Evolutionary conservation across 2,329 filamentous ascomycete genomes (phyloP).

Genomic region (Hypoxylon sp.): DNA sequence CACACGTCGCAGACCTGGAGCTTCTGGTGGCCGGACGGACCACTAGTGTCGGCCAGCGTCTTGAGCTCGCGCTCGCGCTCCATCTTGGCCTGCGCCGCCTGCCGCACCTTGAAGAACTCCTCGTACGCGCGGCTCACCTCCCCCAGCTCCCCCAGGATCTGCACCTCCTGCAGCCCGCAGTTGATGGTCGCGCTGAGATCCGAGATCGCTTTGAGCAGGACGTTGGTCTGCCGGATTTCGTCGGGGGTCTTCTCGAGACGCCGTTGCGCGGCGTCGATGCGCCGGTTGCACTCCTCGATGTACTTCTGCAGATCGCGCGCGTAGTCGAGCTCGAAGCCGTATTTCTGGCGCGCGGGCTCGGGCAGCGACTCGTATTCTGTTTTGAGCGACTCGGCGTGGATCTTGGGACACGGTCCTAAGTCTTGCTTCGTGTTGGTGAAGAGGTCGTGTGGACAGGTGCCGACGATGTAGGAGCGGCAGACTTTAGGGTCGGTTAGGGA

Average conservation of each 20-base stretch:
- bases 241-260: slow-evolving; percentile 97
- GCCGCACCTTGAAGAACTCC: slow-evolving; percentile 88
- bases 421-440: slow-evolving; percentile 99
- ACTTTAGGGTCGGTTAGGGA: slow-evolving; percentile 93
- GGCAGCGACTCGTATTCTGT: slow-evolving; percentile 86
- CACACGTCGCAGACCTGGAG: slow-evolving; percentile 99
- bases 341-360: slow-evolving; percentile 79
- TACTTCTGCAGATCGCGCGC: slow-evolving; percentile 96
- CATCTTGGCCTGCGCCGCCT: slow-evolving; percentile 84
- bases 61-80: slow-evolving; percentile 92
- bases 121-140: slow-evolving; percentile 86
- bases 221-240: slow-evolving; percentile 95
- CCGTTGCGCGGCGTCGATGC: slow-evolving; percentile 91
- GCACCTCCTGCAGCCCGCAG: slow-evolving; percentile 86
- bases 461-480: slow-evolving; percentile 93
- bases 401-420: slow-evolving; percentile 87
- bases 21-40: slow-evolving; percentile 96
- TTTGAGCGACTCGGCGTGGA: slow-evolving; percentile 91
- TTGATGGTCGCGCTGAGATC: slow-evolving; percentile 85
- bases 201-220: slow-evolving; percentile 86
- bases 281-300: slow-evolving; percentile 94
- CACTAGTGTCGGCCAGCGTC: slow-evolving; percentile 89
- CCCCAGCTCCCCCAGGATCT: slow-evolving; percentile 85
- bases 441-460: slow-evolving; percentile 96
- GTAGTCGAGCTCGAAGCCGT: slow-evolving; percentile 97